Base-by-base conservation (phyloP, 1,284 basidiomycete species). In the Heterobasidion parviporum region DNA sequence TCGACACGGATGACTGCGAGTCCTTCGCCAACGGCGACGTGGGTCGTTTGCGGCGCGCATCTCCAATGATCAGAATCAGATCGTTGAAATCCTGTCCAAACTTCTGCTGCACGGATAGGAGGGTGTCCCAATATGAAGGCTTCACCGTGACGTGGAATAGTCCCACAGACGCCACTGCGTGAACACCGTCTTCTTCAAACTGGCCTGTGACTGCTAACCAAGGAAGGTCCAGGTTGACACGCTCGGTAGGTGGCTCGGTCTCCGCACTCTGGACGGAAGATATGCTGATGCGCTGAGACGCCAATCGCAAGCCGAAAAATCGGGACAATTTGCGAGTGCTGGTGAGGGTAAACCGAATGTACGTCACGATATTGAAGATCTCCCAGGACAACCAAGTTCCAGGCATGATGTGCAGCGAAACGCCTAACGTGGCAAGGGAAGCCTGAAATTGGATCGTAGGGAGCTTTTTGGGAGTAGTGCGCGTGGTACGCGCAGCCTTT, bases 61-160 rank as follows among this genome's bases (percentile, higher is more conserved):
- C 77, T 57, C 79, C 80, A 33, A 87, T 73, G 55, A 89, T 68
- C 44, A 78, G 71, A 9, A 92, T 70, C 32, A 93, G 73, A 60
- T 94, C 91, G 60, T 87, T 87, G 70, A 92, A 89, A 68, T 93
- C 91, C 63, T 87, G 84, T 7, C 87, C 90, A 59, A 92, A 92
- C 63, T 92, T 91, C 61, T 89, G 86, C 63, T 92, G 89, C 10
- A 93, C 85, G 2, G 80, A 81, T 1, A 92, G 75, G 3, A 92
- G 68, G 7, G 86, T 87, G 63, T 94, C 91, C 81, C 89, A 85
- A 61, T 92, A 83, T 1, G 82, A 82, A 6, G 88, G 87, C 62
- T 89, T 91, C 59, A 92, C 76, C 62, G 80, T 86, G 54, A 89
- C 70, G 33, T 84, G 76, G 61, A 92, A 77, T 53, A 81, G 79